Conservation (phyloP, 1,139 yeast genomes). For the Diutina sp. region DNA sequence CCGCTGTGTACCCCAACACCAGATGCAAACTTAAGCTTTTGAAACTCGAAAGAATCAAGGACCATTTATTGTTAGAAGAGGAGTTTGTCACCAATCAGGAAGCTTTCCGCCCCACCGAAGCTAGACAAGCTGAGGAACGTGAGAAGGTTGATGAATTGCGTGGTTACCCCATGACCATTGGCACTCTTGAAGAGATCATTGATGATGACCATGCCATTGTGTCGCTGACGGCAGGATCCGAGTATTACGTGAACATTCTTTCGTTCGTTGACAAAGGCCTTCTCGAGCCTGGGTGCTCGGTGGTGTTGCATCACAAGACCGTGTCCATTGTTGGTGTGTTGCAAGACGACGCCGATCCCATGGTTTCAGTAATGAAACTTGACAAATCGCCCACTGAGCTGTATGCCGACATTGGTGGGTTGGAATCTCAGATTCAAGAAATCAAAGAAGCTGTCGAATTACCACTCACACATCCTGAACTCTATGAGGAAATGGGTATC, state of each 20-base stretch:
- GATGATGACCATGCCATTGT: conserved; percentile 99
- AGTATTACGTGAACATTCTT: conserved; percentile 88
- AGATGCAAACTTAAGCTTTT: conserved; percentile 84
- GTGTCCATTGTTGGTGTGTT: conserved; percentile 91
- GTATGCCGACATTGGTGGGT: conserved; percentile 95
- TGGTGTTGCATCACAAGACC: conserved; percentile 86
- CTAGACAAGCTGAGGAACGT: conserved; percentile 91
- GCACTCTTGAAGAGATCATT: conserved; percentile 90
- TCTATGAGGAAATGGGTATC: conserved; percentile 98
- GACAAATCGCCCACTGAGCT: conserved; percentile 97
- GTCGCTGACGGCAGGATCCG: conserved; percentile 91
- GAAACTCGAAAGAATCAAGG: conserved; percentile 93
- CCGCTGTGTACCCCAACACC: conserved; percentile 82
- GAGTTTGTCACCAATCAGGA: conserved; percentile 95
- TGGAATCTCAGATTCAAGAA: conserved; percentile 93
- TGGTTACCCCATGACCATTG: conserved; percentile 95
- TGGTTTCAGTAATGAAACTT: conserved; percentile 94
- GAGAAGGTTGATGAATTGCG: conserved; percentile 91
- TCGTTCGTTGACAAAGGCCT: conserved; percentile 97
- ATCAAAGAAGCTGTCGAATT: conserved; percentile 96
- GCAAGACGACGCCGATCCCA: conserved; percentile 95
- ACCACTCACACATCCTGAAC: conserved; percentile 94
- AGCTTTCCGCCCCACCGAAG: conserved; percentile 90
- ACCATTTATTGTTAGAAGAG: conserved; percentile 86
- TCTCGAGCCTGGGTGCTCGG: conserved; percentile 97